Evolutionary conservation across 2,329 filamentous ascomycete species (phyloP).

Genomic region (Colletotrichum tabaci): DNA sequence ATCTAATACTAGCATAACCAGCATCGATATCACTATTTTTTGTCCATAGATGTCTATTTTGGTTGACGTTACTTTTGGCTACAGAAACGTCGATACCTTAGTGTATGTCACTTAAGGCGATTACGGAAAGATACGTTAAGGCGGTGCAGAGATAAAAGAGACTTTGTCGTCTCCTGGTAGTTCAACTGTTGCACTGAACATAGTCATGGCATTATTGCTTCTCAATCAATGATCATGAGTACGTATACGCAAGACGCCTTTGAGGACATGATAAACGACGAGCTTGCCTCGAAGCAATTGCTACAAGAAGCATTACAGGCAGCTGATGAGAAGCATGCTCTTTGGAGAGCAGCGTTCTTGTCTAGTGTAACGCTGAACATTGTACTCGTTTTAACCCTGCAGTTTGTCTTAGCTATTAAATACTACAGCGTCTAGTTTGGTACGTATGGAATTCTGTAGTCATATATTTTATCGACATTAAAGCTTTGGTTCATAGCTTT

Average conservation of each 20-base stretch:
- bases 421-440: neutral
- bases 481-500: too few relatives aligned
- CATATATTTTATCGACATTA: neutral
- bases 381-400: neutral
- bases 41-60: too few relatives aligned
- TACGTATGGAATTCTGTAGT: neutral
- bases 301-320: neutral
- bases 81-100: too few relatives aligned
- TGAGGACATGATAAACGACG: neutral
- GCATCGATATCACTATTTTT: too few relatives aligned
- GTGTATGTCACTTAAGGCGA: too few relatives aligned
- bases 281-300: neutral
- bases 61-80: too few relatives aligned
- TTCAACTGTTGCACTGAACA: too few relatives aligned
- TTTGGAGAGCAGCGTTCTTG: neutral
- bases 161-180: too few relatives aligned
- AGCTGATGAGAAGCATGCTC: neutral
- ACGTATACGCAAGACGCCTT: neutral
- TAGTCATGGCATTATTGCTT: too few relatives aligned
- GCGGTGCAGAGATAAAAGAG: too few relatives aligned
- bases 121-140: too few relatives aligned
- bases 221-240: neutral
- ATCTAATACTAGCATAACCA: too few relatives aligned
- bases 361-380: neutral
- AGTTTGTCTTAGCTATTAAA: neutral